A percentile compares a stretch with the other conserved stretches of the same genome.
These are phyloP conservation scores for Chlorella vulgaris DNA, from an alignment of 139 green algal species.

Conservation along the genomic window DNA sequence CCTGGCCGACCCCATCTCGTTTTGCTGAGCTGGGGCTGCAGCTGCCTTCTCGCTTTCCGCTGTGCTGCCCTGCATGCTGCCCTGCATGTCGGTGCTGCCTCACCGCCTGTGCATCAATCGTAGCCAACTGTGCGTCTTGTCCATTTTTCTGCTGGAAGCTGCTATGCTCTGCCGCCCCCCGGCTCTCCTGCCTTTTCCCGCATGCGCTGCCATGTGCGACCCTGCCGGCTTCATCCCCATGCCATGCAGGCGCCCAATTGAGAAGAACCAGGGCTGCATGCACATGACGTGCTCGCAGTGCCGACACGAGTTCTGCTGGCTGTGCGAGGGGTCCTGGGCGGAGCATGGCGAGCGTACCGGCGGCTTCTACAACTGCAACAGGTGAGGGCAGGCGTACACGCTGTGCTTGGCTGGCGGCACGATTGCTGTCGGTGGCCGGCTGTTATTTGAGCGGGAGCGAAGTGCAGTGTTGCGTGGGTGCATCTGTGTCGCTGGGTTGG, in stretches of 20 bases:
- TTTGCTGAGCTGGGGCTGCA: neutral
- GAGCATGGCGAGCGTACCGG: conserved; percentile 96
- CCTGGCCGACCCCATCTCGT: neutral
- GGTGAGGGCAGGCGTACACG: conserved; percentile 38
- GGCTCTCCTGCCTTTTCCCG: neutral
- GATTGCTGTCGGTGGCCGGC: no score
- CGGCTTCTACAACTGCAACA: conserved; percentile 97
- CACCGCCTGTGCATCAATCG: no score
- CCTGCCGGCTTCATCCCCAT: no score
- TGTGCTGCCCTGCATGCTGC: no score
- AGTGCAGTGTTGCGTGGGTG: no score
- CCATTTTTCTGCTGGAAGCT: no score
- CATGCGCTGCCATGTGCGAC: neutral
- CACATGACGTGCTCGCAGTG: conserved; percentile 87
- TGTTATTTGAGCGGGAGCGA: no score
- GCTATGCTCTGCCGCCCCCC: no score
- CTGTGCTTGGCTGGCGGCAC: neutral
- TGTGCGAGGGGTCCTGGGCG: conserved; percentile 83
- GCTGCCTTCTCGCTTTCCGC: no score
- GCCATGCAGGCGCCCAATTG: conserved; percentile 79
- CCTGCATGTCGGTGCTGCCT: no score
- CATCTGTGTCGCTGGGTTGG: no score
- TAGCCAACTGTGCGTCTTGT: no score
- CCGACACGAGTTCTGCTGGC: conserved; percentile 67
- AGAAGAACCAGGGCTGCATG: conserved; percentile 93